A percentile compares a stretch with the other conserved stretches of the same genome.
phyloP scores from a whole-genome alignment of 108 stramenopile genomes.

The Pseudonitzschia multistriata region DNA sequence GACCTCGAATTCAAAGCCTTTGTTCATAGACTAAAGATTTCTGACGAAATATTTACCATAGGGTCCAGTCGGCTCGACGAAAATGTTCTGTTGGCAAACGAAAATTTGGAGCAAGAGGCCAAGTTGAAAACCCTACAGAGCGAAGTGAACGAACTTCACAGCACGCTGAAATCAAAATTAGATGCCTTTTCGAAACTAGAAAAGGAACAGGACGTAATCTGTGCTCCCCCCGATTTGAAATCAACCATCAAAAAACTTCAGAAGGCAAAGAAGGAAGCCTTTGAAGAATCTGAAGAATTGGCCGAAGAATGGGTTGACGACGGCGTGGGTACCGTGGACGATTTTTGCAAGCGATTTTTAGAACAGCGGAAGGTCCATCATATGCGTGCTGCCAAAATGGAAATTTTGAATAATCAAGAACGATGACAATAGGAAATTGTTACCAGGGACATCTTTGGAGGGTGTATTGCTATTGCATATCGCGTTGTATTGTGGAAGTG shows the following conservation, averaged over 20 bases:
- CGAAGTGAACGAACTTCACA: slow-evolving; percentile 41
- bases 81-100: slow-evolving; percentile 48
- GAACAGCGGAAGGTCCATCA: slow-evolving; percentile 59
- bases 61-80: slow-evolving; percentile 39
- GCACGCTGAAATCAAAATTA: slow-evolving; percentile 42
- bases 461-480: too few species aligned
- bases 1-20: slow-evolving; percentile 46
- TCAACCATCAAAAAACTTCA: slow-evolving; percentile 43
- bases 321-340: slow-evolving; percentile 43
- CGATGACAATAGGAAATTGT: not conserved
- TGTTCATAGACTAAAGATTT: slow-evolving; percentile 42
- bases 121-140: slow-evolving; percentile 34
- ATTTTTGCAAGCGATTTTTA: slow-evolving; percentile 64
- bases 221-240: slow-evolving; percentile 45
- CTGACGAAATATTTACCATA: slow-evolving; percentile 35
- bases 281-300: slow-evolving; percentile 58
- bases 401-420: slow-evolving; percentile 25
- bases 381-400: slow-evolving; percentile 68
- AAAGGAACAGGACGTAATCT: slow-evolving; percentile 42
- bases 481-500: too few species aligned
- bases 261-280: slow-evolving; percentile 59
- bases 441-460: not conserved
- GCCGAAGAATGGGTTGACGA: slow-evolving; percentile 74
- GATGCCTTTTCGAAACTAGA: slow-evolving; percentile 52
- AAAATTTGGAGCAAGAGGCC: slow-evolving; percentile 45